Evolutionary conservation across 2,329 filamentous ascomycete species (phyloP), one percentile per base, ranked within the genome.

Genomic region (Pseudogymnoascus sp.): DNA sequence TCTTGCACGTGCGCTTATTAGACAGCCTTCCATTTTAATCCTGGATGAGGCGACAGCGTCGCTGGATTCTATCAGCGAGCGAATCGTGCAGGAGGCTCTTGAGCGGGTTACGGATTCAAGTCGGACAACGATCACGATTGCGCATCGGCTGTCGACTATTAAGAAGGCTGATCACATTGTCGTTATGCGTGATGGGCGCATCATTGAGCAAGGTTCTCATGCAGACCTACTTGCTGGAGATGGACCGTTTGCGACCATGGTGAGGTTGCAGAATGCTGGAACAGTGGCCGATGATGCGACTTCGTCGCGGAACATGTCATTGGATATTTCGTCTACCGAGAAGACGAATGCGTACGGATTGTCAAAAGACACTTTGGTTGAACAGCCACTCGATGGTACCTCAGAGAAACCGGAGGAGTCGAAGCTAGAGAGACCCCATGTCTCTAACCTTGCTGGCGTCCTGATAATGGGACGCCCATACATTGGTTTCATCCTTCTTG

Each of bases 1-100:
- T 6, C 75, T 87, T 5, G 84, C 84, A 1, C 75, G 84, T 62
- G 81, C 81, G 15, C 72, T 87, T 12, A 79, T 87, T 31, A 76
- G 80, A 3, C 77, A 86, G 51, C 84, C 84, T 2, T 76, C 76
- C 59, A 80, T 87, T 7, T 74, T 87, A 2, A 76, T 87, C 9
- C 74, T 87, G 2, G 85, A 87, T 48, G 84, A 87, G 68, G 84
- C 84, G 2, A 87, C 84, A 2, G 79, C 82, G 1, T 79, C 84
- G 2, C 74, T 87, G 0, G 84, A 87, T 68, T 84, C 83, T 12
- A 77, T 77, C 2, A 84, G 79, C 55, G 84, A 87, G 68, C 76
- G 75, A 48, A 76, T 78, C 4, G 84, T 87, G 44, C 80, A 84
- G 67, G 69, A 63, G 68, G 71, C 73, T 0, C 66, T 77, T 13